Base-by-base conservation (phyloP, 441 rosid species). In the Bocquillonia castaneifolia region DNA sequence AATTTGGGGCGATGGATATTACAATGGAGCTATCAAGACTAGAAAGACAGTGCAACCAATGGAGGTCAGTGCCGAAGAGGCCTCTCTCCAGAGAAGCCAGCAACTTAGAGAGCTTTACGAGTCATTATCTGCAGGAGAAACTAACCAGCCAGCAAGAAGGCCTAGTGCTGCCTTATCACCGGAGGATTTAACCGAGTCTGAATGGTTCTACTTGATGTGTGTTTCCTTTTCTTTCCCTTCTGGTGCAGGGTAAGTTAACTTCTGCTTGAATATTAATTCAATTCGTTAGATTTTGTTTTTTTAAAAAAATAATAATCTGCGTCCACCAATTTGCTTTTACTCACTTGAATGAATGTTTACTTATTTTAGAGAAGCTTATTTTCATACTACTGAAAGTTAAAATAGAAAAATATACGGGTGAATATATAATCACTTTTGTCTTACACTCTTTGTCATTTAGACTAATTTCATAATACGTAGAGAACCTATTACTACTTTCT, bases 131-230 rank as follows among this genome's bases (percentile, higher is more conserved):
- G 87, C 89, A 1, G 93, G 92, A 58, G 96, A 93, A 54, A 81
- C 83, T 1, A 85, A 83, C 72, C 91, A 79, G 64, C 86, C 90
- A 0, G 74, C 87, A 10, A 74, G 84, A 57, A 77, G 99, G 62
- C 96, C 93, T 20, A 80, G 87, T 63, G 96, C 96, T 0, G 82
- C 99, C 32, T 79, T 93, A 71, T 91, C 96, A 0, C 99, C 99
- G 6, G 99, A 93, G 78, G 99, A 93, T 86, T 77, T 94, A 44
- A 94, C 99, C 6, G 97, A 94, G 80, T 80, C 99, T 0, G 99
- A 93, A 64, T 93, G 99, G 99, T 93, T 93, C 79, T 93, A 93
- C 69, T 75, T 93, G 67, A 92, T 93, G 92, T 91, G 97, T 61
- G 96, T 85, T n/a, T 90, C 99, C 73, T 91, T 91, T 84, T 83